Base-by-base conservation (phyloP, 192 early-diverging fungal species). In the Podila clonocystis region DNA sequence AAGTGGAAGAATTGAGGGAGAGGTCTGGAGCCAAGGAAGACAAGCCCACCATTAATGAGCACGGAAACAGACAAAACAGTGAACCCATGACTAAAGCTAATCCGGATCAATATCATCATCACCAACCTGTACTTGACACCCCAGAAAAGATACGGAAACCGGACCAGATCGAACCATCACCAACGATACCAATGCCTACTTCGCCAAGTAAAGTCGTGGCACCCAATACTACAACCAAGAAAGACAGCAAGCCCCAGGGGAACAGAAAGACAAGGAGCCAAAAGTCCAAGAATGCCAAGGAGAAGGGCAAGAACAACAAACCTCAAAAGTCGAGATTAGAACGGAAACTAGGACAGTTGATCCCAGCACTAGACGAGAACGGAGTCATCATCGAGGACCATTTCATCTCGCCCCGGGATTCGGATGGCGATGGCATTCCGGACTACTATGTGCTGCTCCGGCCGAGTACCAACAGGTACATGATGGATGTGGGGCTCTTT, bases 371-470 rank as follows among this genome's bases (percentile, higher is more conserved):
- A 34, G 77, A 80, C 45, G 77, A 80, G 52, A 48, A 64, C 61
- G 77, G 77, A 5, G 58, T 31, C 5, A 50, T 68, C 9, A 69
- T 80, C 33, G 77, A 80, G 38, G 70, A 80, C n/a, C 70, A 80
- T 26, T 80, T 80, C 52, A 80, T 80, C 22, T 80, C 77, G 3
- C 77, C 77, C 0, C 50, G 76, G 22, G 76, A 80, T 22, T 57
- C 76, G 2, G 55, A 80, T 50, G 76, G 77, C 41, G 77, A 80
- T 55, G 77, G 77, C 0, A 64, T 73, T n/a, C 77, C 77, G 15
- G 77, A 80, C 38, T 55, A n/a, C 7, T 80, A 60, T 68, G 77
- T 80, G 13, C 36, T 80, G 17, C 29, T 80, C 15, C 59, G 77
- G 9, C 77, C 77, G 13, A 55, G 50, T 11, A 31, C 50, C 9